A percentile compares a stretch with the other conserved stretches of the same genome.
These are phyloP conservation scores for Cinchona pubescens DNA, from an alignment of 257 asterid species.

Conservation along the genomic window DNA sequence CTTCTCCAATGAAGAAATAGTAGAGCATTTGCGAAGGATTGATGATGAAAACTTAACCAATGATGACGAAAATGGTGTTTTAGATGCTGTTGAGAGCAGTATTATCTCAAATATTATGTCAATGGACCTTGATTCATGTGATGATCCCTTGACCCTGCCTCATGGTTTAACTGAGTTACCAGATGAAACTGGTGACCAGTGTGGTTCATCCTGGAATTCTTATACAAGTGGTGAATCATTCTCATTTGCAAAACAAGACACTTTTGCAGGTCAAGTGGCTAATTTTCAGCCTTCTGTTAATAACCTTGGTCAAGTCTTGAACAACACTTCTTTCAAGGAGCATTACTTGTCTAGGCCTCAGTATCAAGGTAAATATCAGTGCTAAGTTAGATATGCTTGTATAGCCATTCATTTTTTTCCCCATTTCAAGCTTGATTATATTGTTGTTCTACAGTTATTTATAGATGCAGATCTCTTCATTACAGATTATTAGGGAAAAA, in stretches of 20 bases:
- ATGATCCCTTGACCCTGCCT: slow-evolving; percentile 54
- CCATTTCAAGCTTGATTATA: neutral
- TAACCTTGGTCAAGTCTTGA: slow-evolving; percentile 26
- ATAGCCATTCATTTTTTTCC: neutral
- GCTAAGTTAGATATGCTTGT: neutral
- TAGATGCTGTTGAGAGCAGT: slow-evolving; percentile 65
- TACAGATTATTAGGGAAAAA: neutral
- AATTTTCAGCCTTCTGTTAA: slow-evolving; percentile 28
- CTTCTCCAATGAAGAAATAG: slow-evolving; percentile 93
- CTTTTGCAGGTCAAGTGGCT: slow-evolving; percentile 50
- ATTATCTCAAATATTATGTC: slow-evolving; percentile 78
- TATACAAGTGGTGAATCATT: slow-evolving; percentile 53
- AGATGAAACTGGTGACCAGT: slow-evolving; percentile 53
- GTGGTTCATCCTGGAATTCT: slow-evolving; percentile 75
- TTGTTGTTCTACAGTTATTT: neutral
- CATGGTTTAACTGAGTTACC: slow-evolving; percentile 46
- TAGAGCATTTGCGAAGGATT: slow-evolving; percentile 84
- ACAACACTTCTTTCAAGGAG: slow-evolving; percentile 45
- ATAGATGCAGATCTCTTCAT: neutral
- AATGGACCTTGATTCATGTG: slow-evolving; percentile 70
- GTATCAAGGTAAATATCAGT: slow-evolving; percentile 49
- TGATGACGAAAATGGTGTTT: slow-evolving; percentile 55
- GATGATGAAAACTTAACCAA: slow-evolving; percentile 48
- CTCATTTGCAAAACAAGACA: slow-evolving; percentile 50
- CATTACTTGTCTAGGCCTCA: slow-evolving; percentile 60